phyloP scores from a whole-genome alignment of 305 asterid species.

The Salvia sclarea region DNA sequence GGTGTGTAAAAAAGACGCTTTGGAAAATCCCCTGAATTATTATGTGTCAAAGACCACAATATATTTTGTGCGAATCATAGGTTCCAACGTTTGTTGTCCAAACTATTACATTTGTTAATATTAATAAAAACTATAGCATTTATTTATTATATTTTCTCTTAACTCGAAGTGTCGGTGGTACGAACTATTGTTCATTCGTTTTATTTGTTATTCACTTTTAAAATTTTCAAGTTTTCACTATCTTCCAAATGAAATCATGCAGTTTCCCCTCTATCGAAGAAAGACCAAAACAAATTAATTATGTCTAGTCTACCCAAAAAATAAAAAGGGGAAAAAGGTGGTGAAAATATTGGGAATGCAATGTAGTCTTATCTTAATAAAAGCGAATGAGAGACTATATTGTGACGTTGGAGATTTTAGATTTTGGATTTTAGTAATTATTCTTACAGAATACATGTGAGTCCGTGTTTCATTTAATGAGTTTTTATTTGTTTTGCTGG shows the following conservation, averaged over 20 bases:
- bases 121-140: too few species aligned
- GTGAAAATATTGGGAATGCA: too few species aligned
- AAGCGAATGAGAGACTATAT: too few species aligned
- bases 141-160: not conserved
- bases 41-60: conserved; percentile 1
- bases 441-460: too few species aligned
- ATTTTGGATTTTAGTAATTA: too few species aligned
- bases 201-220: not conserved
- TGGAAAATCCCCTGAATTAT: not conserved
- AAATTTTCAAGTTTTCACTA: not conserved
- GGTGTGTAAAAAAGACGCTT: not conserved
- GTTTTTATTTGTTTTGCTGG: not conserved
- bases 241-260: not conserved
- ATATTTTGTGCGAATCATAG: conserved; percentile 1
- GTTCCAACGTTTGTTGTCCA: conserved; percentile 19
- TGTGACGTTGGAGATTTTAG: too few species aligned
- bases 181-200: not conserved
- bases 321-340: too few species aligned
- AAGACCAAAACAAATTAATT: not conserved
- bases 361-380: too few species aligned
- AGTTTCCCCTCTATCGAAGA: not conserved
- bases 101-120: not conserved
- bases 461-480: too few species aligned
- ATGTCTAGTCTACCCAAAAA: too few species aligned
- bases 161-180: conserved; percentile 16